Conservation (phyloP, 768 basidiomycete species). For the Termitomyces sp. region DNA sequence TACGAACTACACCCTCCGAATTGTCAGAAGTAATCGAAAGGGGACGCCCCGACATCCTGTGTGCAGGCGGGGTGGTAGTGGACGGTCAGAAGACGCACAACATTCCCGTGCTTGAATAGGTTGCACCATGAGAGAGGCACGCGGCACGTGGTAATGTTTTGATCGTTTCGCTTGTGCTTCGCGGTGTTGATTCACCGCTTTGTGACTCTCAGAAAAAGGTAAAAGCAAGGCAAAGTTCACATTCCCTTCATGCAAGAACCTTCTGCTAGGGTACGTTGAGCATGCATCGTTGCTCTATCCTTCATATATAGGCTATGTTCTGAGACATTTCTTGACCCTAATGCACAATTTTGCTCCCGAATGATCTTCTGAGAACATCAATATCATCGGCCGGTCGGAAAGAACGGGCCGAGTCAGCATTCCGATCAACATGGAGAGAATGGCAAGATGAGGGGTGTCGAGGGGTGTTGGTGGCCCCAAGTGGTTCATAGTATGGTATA, state of each 20-base stretch:
- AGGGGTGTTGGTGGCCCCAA: no score
- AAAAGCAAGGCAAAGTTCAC: background rate
- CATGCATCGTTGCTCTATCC: background rate
- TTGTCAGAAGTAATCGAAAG: slow-evolving; percentile 8
- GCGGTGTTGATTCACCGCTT: slow-evolving; percentile 9
- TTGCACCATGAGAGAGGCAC: slow-evolving; percentile 4
- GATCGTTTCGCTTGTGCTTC: no score
- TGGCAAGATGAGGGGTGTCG: no score
- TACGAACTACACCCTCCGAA: slow-evolving; percentile 8
- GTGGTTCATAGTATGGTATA: no score
- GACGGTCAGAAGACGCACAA: slow-evolving; percentile 4
- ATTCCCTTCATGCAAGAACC: background rate
- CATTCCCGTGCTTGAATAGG: background rate
- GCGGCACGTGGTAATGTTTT: slow-evolving; percentile 5
- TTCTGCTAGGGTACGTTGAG: background rate
- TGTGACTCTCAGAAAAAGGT: background rate
- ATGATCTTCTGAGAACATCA: background rate
- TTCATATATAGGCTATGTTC: background rate
- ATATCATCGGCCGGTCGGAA: background rate
- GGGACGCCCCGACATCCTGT: slow-evolving; percentile 13
- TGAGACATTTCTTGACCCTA: background rate
- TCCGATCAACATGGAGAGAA: background rate
- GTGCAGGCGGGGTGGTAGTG: slow-evolving; percentile 3
- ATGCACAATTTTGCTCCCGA: background rate
- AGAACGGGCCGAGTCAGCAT: background rate